phyloP scores from a whole-genome alignment of 768 basidiomycete genomes.

The Lentinula sp. region DNA sequence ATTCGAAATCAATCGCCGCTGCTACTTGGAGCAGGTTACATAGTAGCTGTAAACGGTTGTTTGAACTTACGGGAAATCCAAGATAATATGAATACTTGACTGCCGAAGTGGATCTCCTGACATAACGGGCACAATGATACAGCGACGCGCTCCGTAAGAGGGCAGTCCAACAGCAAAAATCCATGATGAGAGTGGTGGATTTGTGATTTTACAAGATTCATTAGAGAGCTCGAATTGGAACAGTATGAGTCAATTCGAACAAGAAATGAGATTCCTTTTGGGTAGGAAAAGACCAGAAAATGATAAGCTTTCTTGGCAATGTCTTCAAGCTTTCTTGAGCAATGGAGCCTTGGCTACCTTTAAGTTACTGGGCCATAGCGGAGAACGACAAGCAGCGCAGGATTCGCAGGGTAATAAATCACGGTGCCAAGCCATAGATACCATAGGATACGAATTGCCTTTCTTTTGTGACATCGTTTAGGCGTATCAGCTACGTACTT shows the following conservation, averaged over 20 bases:
- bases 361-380: background rate
- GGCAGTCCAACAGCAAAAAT: background rate
- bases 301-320: background rate
- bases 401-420: no score
- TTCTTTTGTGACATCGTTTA: no score
- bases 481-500: no score
- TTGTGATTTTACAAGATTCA: no score
- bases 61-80: background rate
- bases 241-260: background rate
- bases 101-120: background rate
- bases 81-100: background rate
- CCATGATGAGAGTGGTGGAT: no score
- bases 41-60: background rate
- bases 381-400: background rate
- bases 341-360: background rate
- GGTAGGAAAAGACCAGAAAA: background rate
- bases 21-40: background rate
- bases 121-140: background rate
- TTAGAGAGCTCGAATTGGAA: background rate
- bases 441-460: no score
- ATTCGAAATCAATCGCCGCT: background rate
- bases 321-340: background rate
- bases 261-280: background rate
- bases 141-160: no score
- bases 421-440: no score